Base-by-base conservation (phyloP, 805 yeast species). In the Danielia oregonensis region DNA sequence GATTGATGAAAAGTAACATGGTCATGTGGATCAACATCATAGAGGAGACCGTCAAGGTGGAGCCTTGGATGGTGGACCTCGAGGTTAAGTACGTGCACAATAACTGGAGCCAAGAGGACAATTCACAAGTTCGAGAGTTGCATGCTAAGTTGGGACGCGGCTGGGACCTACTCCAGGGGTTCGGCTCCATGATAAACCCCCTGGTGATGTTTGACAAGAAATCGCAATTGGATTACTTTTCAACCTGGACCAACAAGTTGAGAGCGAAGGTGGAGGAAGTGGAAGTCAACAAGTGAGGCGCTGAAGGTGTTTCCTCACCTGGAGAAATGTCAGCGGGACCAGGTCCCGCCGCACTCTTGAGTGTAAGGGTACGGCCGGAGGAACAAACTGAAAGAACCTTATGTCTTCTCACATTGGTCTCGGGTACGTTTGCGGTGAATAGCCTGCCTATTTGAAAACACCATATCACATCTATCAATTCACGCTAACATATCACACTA, bases 21-120 rank as follows among this genome's bases (percentile, higher is more conserved):
- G 55, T 63, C 12, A 63, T 69, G 13, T 79, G 84, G 72, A 59
- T 75, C 11, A 70, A 63, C 10, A 56, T 79, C 17, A 77, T 79
- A 0, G 70, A 70, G 27, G 74, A 70, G 28, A 55, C 81, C 36
- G 65, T 82, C 23, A 66, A 68, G 18, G 74, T 74, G 30, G 78
- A 74, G 41, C 68, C 72, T 26, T 84, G 94, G 91, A 69, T 76
- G 34, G 63, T 72, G 23, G 75, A 72, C 17, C 52, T 83, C 24
- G 78, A 76, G 43, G 52, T 63, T 10, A 61, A 64, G 43, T 66
- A 70, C 48, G 59, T 65, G 44, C 59, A 55, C 43, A 60, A 61
- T 21, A 50, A 45, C 29, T 55, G 55, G 38, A 43, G 52, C 5
- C 33, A 35, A 9, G 49, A 49, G 17, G 56, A 53, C 19, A 41